phyloP scores from a whole-genome alignment of 2,329 filamentous ascomycete genomes.

The Zymoseptoria tritici region DNA sequence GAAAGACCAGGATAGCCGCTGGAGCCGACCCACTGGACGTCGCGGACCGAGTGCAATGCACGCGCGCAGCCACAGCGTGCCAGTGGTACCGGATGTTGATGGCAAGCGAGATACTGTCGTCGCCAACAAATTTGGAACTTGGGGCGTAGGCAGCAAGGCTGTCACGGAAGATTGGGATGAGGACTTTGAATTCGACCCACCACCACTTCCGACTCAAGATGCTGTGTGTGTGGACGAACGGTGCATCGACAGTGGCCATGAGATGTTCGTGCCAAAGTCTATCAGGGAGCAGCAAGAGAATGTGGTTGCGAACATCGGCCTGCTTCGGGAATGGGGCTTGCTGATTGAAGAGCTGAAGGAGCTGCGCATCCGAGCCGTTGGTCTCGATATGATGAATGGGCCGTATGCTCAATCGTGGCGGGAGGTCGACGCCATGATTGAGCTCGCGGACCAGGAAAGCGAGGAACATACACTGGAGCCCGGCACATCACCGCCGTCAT shows the following conservation, averaged over 20 bases:
- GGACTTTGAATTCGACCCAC: conserved; percentile 70
- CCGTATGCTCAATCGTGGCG: conserved; percentile 58
- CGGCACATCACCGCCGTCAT: conserved; percentile 48
- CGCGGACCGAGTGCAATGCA: conserved; percentile 63
- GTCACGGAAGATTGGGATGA: conserved; percentile 85
- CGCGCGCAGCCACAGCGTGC: conserved; percentile 74
- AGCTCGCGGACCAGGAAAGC: conserved; percentile 63
- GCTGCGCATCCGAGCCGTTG: conserved; percentile 60
- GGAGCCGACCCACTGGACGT: conserved; percentile 59
- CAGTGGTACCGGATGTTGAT: conserved; percentile 55
- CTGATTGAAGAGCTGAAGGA: conserved; percentile 78
- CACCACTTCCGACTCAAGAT: conserved; percentile 31
- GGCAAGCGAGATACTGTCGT: conserved; percentile 48
- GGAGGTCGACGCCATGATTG: conserved; percentile 80
- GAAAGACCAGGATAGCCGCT: conserved; percentile 62
- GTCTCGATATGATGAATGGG: conserved; percentile 58
- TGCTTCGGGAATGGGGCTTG: conserved; percentile 72
- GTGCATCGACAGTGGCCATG: conserved; percentile 38
- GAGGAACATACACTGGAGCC: conserved; percentile 47
- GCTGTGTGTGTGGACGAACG: conserved; percentile 30
- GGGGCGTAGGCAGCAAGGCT: conserved; percentile 71
- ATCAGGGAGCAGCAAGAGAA: conserved; percentile 77
- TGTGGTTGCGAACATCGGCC: conserved; percentile 74
- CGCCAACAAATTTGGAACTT: conserved; percentile 69
- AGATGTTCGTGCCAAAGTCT: conserved; percentile 67